Percentiles rank a stretch among this genome's conserved stretches.
Evolutionary conservation across 1,284 basidiomycete genomes (phyloP).

Genomic region (Fomes fomentarius): DNA sequence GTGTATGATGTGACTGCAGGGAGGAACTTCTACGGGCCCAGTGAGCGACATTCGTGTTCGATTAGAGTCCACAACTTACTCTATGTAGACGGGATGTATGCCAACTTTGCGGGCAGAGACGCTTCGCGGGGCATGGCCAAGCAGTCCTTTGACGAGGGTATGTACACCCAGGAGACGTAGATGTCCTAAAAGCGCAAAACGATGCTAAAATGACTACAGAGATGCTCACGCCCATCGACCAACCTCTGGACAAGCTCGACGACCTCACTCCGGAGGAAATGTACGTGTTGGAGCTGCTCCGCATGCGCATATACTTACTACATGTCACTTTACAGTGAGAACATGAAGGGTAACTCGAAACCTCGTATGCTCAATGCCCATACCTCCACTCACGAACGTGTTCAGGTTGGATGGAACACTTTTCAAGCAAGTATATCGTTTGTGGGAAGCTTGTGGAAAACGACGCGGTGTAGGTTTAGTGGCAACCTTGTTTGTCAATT

Average conservation of each 20-base stretch:
- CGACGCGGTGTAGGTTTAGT: slow-evolving; percentile 36
- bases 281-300: slow-evolving; percentile 55
- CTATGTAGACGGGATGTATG: slow-evolving; percentile 85
- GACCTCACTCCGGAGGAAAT: slow-evolving; percentile 83
- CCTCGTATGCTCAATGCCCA: neutral
- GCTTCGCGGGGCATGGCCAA: slow-evolving; percentile 96
- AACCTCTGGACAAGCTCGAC: slow-evolving; percentile 82
- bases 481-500: no score
- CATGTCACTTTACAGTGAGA: slow-evolving; percentile 58
- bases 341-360: slow-evolving; percentile 82
- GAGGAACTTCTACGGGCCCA: slow-evolving; percentile 90
- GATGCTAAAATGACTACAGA: slow-evolving; percentile 49
- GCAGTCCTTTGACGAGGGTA: slow-evolving; percentile 90
- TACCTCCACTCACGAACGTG: neutral
- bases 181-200: no score
- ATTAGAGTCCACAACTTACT: neutral
- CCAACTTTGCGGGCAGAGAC: slow-evolving; percentile 94
- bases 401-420: slow-evolving; percentile 88
- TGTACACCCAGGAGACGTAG: slow-evolving; percentile 36
- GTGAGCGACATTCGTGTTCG: slow-evolving; percentile 43
- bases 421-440: slow-evolving; percentile 85
- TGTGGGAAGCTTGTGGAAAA: slow-evolving; percentile 87
- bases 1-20: slow-evolving; percentile 94
- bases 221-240: slow-evolving; percentile 87
- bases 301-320: slow-evolving; percentile 12